A percentile compares a stretch with the other conserved stretches of the same genome.
Evolutionary conservation across 225 moss, liverwort and hornwort species (phyloP).

Genomic region (Bryoerythrophyllum caledonicum): DNA sequence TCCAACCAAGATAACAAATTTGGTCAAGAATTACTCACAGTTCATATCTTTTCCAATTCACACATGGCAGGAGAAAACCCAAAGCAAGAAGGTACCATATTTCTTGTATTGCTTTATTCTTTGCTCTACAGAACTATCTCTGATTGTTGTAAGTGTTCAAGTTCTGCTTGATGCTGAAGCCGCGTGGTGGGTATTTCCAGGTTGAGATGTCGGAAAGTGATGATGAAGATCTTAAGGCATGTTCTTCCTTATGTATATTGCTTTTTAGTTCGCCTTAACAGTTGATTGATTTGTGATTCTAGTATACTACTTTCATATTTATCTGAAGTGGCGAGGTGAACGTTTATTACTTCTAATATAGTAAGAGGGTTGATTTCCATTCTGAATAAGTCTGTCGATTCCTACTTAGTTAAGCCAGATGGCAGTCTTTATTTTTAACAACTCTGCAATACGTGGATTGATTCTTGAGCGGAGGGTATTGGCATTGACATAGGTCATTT

Average conservation of each 20-base stretch:
- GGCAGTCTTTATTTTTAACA: not conserved
- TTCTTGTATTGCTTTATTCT: constrained; percentile 20
- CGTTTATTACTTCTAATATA: too few relatives aligned
- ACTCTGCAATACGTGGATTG: not conserved
- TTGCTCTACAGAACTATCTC: too few relatives aligned
- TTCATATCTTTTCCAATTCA: constrained; percentile 75
- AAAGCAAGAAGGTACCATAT: constrained; percentile 36
- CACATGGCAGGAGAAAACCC: constrained; percentile 61
- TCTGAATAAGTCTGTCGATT: too few relatives aligned
- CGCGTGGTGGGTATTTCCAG: constrained; percentile 28
- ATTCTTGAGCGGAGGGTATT: constrained; percentile 5
- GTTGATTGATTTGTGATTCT: too few relatives aligned
- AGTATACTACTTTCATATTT: not conserved
- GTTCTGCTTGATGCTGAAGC: constrained; percentile 21
- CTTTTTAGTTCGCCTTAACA: too few relatives aligned
- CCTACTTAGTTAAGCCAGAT: too few relatives aligned
- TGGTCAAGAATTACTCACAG: constrained; percentile 74
- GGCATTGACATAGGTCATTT: constrained; percentile 24
- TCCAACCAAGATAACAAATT: constrained; percentile 39
- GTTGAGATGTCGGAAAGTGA: constrained; percentile 33
- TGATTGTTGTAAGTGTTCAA: not conserved
- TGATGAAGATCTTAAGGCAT: constrained; percentile 28
- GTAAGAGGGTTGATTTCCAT: too few relatives aligned
- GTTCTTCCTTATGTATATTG: too few relatives aligned
- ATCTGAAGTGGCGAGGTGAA: too few relatives aligned